Percentiles rank a stretch among this genome's conserved stretches.
These are phyloP conservation scores for Acacia acuminata DNA, from an alignment of 306 rosid genomes.

Conservation along the genomic window DNA sequence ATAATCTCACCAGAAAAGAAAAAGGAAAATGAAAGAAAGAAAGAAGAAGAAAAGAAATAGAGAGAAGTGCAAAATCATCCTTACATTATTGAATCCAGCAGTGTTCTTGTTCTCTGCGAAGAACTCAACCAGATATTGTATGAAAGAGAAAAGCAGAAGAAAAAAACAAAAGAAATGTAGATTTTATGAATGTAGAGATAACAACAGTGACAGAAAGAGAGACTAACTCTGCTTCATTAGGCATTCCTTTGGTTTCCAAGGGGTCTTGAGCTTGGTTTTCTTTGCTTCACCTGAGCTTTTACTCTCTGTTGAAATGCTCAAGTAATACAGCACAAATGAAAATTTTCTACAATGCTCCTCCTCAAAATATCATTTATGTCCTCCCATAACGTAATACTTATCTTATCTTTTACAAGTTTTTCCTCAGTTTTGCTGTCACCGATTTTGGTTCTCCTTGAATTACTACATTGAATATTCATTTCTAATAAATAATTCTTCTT, in stretches of 20 bases:
- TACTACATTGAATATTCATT: background rate
- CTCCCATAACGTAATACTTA: background rate
- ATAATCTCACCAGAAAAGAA: background rate
- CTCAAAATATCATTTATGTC: background rate
- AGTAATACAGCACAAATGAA: background rate
- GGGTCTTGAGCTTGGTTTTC: constrained; percentile 69
- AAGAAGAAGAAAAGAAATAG: background rate
- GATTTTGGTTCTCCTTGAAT: background rate
- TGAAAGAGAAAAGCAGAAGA: constrained; percentile 12
- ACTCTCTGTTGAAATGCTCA: constrained; percentile 53
- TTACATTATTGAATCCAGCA: constrained; percentile 89
- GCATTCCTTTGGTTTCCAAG: constrained; percentile 69
- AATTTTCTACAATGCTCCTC: background rate
- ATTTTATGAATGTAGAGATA: background rate
- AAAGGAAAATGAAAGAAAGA: too few species aligned
- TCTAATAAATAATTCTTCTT: background rate
- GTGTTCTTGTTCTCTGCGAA: constrained; percentile 92
- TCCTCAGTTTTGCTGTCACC: background rate
- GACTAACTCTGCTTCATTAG: constrained; percentile 60
- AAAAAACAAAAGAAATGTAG: background rate
- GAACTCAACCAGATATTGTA: constrained; percentile 91
- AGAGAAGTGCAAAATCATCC: background rate
- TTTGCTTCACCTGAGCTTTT: constrained; percentile 56
- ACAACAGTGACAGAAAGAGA: constrained; percentile 21
- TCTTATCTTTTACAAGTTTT: background rate